Evolutionary conservation across 2,329 filamentous ascomycete species (phyloP), one percentile per base, ranked within the genome.

Genomic region (Botrytis galanthina): DNA sequence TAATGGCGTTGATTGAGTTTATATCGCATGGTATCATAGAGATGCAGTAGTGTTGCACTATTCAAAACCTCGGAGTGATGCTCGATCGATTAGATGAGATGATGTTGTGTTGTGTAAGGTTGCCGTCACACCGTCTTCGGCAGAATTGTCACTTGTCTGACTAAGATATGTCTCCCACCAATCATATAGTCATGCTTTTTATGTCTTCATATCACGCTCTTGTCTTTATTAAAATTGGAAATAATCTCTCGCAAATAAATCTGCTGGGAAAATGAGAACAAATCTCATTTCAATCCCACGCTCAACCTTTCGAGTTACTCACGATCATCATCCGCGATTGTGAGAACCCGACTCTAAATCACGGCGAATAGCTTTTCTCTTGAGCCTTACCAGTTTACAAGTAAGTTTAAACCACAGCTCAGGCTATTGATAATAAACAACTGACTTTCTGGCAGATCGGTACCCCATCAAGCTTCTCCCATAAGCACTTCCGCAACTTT

Each of bases 391-490:
- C 0, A 39, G 6, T 18, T 26, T n/a, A 37, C 32, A 51, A 46
- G 63, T 39, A 51, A 51, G 1, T 8, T 67, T 5, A 37, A 9
- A 51, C 26, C 4, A 3, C 4, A n/a, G 14, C 35, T 37, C n/a
- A 29, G 3, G 37, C 5, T 37, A n/a, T 10, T 37, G 16, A 51
- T n/a, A 14, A 4, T 20, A 5, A n/a, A 37, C 1, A 51, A 51
- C 26, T 67, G 8, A 67, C 32, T 0, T 37, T 12, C 10, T 26
- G 8, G 1, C 14, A 67, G 44, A 20, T 29, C 18, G 1, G 1
- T 10, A 2, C 1, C 12, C 10, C 32, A 12, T 51, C 9, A 1
- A 3, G 0, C 10, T 18, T 35, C 22, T 22, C 5, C 3, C 10
- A 35, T 32, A 35, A 35, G 5, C 2, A 18, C 26, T 9, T 29